Evolutionary conservation across 2,329 filamentous ascomycete species (phyloP).

Genomic region (Stromatinia cepivora): DNA sequence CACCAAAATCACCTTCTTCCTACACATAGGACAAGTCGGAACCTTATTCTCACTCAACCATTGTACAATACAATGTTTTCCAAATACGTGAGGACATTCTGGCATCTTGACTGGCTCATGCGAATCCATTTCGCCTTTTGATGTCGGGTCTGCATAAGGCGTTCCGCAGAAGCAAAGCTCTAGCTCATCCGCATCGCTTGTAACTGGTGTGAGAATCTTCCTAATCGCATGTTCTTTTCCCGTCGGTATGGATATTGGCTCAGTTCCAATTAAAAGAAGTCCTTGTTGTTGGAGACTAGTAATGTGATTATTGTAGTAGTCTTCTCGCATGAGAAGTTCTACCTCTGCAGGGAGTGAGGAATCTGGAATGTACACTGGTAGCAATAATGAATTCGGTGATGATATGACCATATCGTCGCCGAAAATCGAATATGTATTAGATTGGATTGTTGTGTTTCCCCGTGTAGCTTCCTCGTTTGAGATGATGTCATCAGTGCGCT

Average conservation of each 20-base stretch:
- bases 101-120: not conserved
- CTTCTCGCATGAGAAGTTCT: not conserved
- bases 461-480: not conserved
- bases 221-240: not conserved
- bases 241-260: not conserved
- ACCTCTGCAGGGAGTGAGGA: not conserved
- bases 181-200: not conserved
- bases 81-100: not conserved
- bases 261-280: fast-evolving
- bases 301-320: not conserved
- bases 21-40: not conserved
- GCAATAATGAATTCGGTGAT: not conserved
- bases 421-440: not conserved
- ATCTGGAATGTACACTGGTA: too few relatives aligned
- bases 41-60: not conserved
- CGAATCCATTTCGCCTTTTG: not conserved
- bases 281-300: not conserved
- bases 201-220: not conserved
- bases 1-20: not conserved
- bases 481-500: not conserved
- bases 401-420: not conserved
- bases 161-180: not conserved
- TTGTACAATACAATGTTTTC: not conserved
- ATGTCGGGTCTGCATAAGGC: not conserved
- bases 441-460: too few relatives aligned